Evolutionary conservation across 768 basidiomycete genomes (phyloP).

Genomic region (Rhodotorula kratochvilovae): DNA sequence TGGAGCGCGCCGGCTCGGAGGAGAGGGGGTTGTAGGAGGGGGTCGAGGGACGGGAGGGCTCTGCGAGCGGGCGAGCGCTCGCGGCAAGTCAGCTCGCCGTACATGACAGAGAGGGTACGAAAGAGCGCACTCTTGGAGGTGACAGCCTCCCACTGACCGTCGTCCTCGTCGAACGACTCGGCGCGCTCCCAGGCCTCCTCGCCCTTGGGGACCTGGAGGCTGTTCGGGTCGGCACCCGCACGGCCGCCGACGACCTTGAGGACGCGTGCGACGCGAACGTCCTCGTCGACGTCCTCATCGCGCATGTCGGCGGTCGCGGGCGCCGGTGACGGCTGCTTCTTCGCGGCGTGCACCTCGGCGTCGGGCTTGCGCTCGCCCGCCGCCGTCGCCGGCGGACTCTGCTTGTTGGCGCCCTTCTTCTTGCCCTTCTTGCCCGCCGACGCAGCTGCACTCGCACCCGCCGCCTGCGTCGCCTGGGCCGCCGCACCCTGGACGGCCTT

Average conservation of each 20-base stretch:
- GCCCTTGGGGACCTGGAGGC: not conserved
- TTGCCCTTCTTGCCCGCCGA: conserved; percentile 18
- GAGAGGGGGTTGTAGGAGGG: not conserved
- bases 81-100: not conserved
- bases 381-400: not conserved
- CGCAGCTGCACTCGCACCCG: not conserved
- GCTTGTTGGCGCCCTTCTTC: conserved; percentile 5
- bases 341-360: not conserved
- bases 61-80: not conserved
- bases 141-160: conserved; percentile 31
- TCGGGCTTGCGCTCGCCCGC: not conserved
- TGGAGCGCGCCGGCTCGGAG: not conserved
- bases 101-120: not conserved
- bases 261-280: conserved; percentile 11
- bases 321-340: not conserved
- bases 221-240: conserved; percentile 13
- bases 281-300: conserved; percentile 22
- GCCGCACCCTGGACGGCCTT: not conserved
- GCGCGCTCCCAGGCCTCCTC: conserved; percentile 22
- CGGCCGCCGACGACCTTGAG: conserved; percentile 36
- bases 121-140: conserved; percentile 27
- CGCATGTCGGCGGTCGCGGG: conserved; percentile 24
- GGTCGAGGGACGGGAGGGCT: conserved; percentile 26
- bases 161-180: conserved; percentile 28
- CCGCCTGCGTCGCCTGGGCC: too few relatives aligned